A percentile compares a stretch with the other conserved stretches of the same genome.
These are phyloP conservation scores for Saururus chinensis DNA, from an alignment of 164 flowering plant genomes.

Conservation along the genomic window DNA sequence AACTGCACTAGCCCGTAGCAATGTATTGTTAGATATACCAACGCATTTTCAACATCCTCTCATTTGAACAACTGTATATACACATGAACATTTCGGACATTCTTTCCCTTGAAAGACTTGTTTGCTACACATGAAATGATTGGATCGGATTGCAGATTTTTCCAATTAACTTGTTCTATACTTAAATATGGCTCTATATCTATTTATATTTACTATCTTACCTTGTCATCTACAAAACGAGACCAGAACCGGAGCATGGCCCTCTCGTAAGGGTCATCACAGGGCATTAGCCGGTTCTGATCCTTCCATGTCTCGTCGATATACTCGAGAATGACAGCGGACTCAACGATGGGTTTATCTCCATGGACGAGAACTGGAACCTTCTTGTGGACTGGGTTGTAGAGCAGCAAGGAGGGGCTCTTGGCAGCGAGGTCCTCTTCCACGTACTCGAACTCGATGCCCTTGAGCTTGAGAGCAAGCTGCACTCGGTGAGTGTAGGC, in stretches of 20 bases:
- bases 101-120: no score
- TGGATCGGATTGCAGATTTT: no score
- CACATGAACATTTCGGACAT: no score
- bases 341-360: conserved; percentile 12
- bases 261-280: conserved; percentile 10
- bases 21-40: no score
- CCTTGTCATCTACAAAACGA: conserved; percentile 17
- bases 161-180: no score
- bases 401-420: conserved; percentile 11
- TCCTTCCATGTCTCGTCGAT: conserved; percentile 16
- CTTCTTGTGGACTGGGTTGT: conserved; percentile 20
- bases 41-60: no score
- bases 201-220: not conserved
- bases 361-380: conserved; percentile 18
- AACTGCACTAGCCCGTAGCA: conserved; percentile 10
- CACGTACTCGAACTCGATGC: conserved; percentile 16
- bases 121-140: no score
- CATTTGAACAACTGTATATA: no score
- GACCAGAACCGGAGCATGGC: conserved; percentile 17
- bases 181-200: no score
- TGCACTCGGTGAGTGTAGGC: conserved; percentile 18
- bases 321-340: conserved; percentile 19
- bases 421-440: conserved; percentile 19
- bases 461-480: conserved; percentile 20
- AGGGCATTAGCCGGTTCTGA: conserved; percentile 10